Base-by-base conservation (phyloP, 441 rosid genomes). In the Pelargonium fulgidum region DNA sequence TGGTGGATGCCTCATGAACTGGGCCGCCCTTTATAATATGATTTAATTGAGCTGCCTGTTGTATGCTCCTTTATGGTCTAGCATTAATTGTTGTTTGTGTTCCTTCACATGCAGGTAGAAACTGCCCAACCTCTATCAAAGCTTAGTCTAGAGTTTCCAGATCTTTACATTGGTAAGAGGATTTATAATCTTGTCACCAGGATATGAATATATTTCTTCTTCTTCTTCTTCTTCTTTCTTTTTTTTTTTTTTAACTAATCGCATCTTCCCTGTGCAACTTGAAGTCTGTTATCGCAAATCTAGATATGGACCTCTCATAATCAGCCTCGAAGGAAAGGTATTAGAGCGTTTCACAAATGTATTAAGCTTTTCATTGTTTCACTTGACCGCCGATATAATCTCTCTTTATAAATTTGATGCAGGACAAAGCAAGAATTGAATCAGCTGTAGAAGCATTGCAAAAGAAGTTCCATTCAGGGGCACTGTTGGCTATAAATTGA, bases 311-410 rank as follows among this genome's bases (percentile, higher is more conserved):
- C 82, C 90, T 67, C 87, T 89, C 2, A 44, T 87, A 58, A 80
- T 92, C 61, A 76, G 76, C 69, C 78, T 94, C 45, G 77, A 85
- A 76, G 96, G 98, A 76, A 92, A 90, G 99, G 99, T 92, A 84
- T 69, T 11, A 36, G 58, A 71, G 10, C 45, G 45, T 70, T 20
- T 42, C 65, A 42, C 36, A 24, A 17, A 10, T 41, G 19, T 64
- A 36, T 2, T 12, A 61, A 72, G 62, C 68, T 1, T 16, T 66
- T 59, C 41, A 3, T 29, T 29, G 36, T 29, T 29, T 29, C 36
- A 29, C 36, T 29, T 29, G 36, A 29, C 5, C 42, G 10, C 5
- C 41, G 9, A 26, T 12, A 14, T 2, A 39, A 66, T 24, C 13
- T 64, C 64, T 16, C 50, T 45, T 12, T 7, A 47, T 11, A 16